Evolutionary conservation across 2,329 filamentous ascomycete genomes (phyloP), one percentile per base, ranked within the genome.

Genomic region (Phialocephala subalpina): DNA sequence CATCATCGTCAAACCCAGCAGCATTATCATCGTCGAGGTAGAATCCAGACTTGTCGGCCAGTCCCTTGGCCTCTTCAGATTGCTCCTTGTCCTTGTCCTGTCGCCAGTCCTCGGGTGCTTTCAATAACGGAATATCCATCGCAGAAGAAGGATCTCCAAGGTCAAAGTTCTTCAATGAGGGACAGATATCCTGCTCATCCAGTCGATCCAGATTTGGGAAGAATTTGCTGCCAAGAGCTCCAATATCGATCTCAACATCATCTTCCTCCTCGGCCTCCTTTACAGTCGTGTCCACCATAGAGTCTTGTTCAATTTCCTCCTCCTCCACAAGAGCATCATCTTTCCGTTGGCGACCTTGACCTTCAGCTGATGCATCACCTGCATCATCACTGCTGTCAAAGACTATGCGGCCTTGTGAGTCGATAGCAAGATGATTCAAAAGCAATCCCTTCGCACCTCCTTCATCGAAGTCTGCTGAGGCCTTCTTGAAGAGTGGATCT

Each of bases 401-500:
- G 5, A 99, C 94, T 68, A 99, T 99, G 40, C 95, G 88, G 49
- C 96, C 96, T 70, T 93, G 89, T 1, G 88, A 87, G 78, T 99
- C 96, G 70, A 99, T 97, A 76, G 95, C 93, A n/a, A 99, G 84
- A 79, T 99, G 95, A 76, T 99, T 99, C 36, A 99, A 85, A 22
- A 99, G 84, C 49, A 99, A 84, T 22, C 96, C 96, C 79, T 98
- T 99, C 64, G 96, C 96, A 64, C 96, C 96, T 22, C 96, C 96
- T 81, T 99, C 96, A 76, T 99, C 96, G 71, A 99, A 99, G 81
- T 99, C 96, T 52, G 96, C 96, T 6, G 95, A 97, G 0, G 95
- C 95, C 77, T 99, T 99, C 77, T 99, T 99, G 86, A 99, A 99
- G n/a, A 99, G 81, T 2, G 96, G 96, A 76, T 99, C 96, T 5